Evolutionary conservation across 129 eudicot genomes (phyloP).

Genomic region (Oenanthe sinensis): DNA sequence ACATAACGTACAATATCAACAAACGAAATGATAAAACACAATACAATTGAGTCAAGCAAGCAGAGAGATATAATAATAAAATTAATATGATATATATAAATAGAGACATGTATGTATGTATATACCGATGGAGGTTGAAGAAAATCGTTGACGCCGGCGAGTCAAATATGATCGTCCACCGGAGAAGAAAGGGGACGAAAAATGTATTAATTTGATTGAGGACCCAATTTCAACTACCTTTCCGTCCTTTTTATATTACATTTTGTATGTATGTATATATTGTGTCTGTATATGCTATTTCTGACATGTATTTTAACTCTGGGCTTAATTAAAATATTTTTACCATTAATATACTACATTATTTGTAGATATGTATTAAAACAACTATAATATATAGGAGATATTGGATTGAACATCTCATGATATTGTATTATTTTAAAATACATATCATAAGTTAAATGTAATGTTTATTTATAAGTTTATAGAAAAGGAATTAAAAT

Average conservation of each 20-base stretch:
- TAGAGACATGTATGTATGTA: no score
- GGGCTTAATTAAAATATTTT: background rate
- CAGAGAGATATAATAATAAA: background rate
- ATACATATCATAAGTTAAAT: no score
- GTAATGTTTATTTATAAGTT: no score
- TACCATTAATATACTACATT: background rate
- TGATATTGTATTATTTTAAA: no score
- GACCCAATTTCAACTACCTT: conserved; percentile 1
- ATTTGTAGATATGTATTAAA: no score
- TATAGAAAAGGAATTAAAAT: no score
- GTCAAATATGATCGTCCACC: conserved; percentile 4
- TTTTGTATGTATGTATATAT: background rate
- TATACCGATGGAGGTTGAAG: conserved; percentile 6
- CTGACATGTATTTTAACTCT: background rate
- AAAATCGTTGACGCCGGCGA: conserved; percentile 7
- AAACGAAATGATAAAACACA: background rate
- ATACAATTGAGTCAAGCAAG: background rate
- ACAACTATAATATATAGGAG: no score
- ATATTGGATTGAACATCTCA: no score
- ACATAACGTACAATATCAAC: background rate
- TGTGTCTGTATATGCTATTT: background rate
- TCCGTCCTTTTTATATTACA: background rate
- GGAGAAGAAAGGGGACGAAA: conserved; percentile 4
- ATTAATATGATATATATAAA: background rate
- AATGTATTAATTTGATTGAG: background rate